These are phyloP conservation scores for Achlya hypogyna DNA, from an alignment of 352 stramenopile genomes.

Conservation along the genomic window DNA sequence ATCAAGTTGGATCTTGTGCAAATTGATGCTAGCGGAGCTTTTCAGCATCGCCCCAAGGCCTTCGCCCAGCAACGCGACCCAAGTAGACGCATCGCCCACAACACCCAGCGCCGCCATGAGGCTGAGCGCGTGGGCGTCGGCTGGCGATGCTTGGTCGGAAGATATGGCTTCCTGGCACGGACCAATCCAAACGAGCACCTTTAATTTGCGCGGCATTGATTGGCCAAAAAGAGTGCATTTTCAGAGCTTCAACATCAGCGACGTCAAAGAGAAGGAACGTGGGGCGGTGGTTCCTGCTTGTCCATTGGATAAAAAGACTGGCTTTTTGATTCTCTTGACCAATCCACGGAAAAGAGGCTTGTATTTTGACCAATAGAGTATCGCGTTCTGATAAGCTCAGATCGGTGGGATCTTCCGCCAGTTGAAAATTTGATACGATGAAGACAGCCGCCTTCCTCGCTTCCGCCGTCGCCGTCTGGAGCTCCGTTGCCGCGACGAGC, in stretches of 20 bases:
- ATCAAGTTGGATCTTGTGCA: no score
- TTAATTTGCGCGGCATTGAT: not conserved
- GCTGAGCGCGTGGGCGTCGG: no score
- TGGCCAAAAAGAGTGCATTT: not conserved
- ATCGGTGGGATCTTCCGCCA: not conserved
- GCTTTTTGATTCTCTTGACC: not conserved
- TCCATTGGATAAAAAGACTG: not conserved
- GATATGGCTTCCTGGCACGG: no score
- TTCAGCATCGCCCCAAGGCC: no score
- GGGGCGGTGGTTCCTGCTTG: not conserved
- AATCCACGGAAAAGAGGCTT: not conserved
- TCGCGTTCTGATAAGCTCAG: not conserved
- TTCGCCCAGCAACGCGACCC: no score
- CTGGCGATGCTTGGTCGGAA: no score
- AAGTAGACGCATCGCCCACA: no score
- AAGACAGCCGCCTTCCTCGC: constrained; percentile 3
- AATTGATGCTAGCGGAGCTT: no score
- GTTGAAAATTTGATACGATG: not conserved
- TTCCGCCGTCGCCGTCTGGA: not conserved
- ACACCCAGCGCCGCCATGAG: no score
- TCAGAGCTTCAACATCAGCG: not conserved
- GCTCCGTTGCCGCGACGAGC: not conserved
- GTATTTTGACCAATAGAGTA: not conserved
- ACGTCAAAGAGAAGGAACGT: not conserved
- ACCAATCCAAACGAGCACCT: not conserved